Evolutionary conservation across 768 basidiomycete genomes (phyloP).

Genomic region (Coprinellus micaceus): DNA sequence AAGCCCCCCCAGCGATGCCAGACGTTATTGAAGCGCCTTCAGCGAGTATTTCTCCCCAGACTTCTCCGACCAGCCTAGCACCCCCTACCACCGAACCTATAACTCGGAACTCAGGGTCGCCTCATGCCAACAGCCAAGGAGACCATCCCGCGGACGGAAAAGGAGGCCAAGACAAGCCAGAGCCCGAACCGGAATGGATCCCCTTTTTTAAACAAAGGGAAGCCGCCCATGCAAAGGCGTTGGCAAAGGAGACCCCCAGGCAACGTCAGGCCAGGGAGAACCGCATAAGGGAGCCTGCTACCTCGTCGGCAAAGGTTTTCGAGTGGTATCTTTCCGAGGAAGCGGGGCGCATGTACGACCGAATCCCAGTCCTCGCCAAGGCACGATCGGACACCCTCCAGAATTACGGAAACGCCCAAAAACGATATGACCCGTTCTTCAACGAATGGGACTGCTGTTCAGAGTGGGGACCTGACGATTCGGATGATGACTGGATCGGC

Average conservation of each 20-base stretch:
- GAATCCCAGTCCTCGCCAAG: background rate
- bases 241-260: background rate
- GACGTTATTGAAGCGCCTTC: too few species aligned
- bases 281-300: background rate
- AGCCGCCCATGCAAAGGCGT: background rate
- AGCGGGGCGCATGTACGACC: background rate
- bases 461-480: background rate
- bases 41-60: too few species aligned
- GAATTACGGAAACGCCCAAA: background rate
- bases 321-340: background rate
- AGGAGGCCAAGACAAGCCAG: too few species aligned
- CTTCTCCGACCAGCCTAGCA: too few species aligned
- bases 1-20: too few species aligned
- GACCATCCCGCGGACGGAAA: background rate
- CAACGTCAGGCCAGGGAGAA: background rate
- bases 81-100: too few species aligned
- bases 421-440: slow-evolving; percentile 1
- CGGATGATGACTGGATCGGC: background rate
- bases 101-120: background rate
- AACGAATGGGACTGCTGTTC: slow-evolving; percentile 8
- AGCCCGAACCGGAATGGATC: background rate
- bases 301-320: background rate
- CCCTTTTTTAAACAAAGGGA: background rate
- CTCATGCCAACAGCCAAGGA: background rate
- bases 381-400: background rate